Evolutionary conservation across 2,329 filamentous ascomycete genomes (phyloP), one percentile per base, ranked within the genome.

Genomic region (Phialocephala sp.): DNA sequence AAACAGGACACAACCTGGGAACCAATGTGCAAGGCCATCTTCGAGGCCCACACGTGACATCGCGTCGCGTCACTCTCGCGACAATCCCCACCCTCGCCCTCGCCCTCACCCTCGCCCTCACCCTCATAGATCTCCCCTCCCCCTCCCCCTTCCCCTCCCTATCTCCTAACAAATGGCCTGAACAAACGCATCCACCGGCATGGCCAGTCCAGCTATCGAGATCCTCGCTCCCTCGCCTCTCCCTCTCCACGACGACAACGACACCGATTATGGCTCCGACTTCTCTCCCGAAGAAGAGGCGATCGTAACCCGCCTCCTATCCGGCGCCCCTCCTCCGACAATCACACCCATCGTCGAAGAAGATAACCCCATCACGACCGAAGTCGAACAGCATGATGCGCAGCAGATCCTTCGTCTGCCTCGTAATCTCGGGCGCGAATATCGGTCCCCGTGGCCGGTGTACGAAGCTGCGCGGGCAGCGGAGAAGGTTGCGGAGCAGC

Each of bases 181-280:
- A 41, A n/a, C 41, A 43, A 22, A 45, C 39, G 18, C 39, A 24
- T 39, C 55, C 39, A 35, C 50, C 60, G 70, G 69, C 66, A 74
- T 74, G 72, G 69, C 68, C 56, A 72, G 67, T 62, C 67, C 69
- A 68, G 67, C 69, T 65, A 63, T 32, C 36, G 50, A 4, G 20
- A 6, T 36, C 27, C 27, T 27, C 24, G 36, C 59, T 36, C 55
- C 39, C 14, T 37, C 56, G 18, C 22, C 37, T 12, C 18, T 50
- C 6, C 20, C 32, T 18, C 55, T 57, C 4, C 8, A 60, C 22
- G 37, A 60, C 27, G 67, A 74, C 56, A 63, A 58, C 56, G 75
- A 79, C 56, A 88, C 84, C 76, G 86, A 89, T 69, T 90, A 89
- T 82, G 88, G 86, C 67, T 87, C 85, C 5, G 87, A 90, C 67